Evolutionary conservation across 495 filamentous ascomycete genomes (phyloP).

Genomic region (Daldinia decipiens): DNA sequence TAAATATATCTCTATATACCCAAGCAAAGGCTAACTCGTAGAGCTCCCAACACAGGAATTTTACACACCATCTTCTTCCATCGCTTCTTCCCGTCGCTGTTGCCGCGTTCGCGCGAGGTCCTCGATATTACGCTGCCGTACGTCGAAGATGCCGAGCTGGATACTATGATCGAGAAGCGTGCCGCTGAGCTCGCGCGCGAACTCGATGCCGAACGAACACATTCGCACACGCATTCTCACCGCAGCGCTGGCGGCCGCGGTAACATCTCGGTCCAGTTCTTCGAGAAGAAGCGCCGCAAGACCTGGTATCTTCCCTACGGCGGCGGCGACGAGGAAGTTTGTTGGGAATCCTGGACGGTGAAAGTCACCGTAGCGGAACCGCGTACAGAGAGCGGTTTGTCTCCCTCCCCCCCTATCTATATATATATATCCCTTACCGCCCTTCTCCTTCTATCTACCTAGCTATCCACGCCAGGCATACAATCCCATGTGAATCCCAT

Average conservation of each 20-base stretch:
- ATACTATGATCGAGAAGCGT: conserved; percentile 90
- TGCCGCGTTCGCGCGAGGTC: conserved; percentile 87
- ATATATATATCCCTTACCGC: background rate
- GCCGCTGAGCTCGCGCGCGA: conserved; percentile 78
- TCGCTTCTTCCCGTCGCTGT: conserved; percentile 89
- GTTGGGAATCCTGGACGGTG: conserved; percentile 95
- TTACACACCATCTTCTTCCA: conserved; percentile 99
- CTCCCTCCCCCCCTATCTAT: background rate
- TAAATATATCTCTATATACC: conserved; percentile 8
- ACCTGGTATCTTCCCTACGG: conserved; percentile 86
- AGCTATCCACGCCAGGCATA: too few relatives aligned
- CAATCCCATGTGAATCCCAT: too few relatives aligned
- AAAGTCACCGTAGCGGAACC: conserved; percentile 91
- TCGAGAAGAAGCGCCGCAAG: conserved; percentile 88
- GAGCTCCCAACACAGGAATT: conserved; percentile 67
- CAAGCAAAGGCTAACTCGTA: conserved; percentile 17
- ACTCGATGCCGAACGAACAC: conserved; percentile 59
- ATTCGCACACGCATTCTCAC: conserved; percentile 39
- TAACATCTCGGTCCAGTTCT: conserved; percentile 89
- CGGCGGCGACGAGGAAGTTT: conserved; percentile 86
- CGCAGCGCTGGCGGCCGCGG: conserved; percentile 68
- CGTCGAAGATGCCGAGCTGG: conserved; percentile 88
- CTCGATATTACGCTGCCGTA: conserved; percentile 91
- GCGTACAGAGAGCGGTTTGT: conserved; percentile 84
- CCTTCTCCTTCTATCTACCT: background rate